Evolutionary conservation across 495 filamentous ascomycete species (phyloP), one percentile per base, ranked within the genome.

Genomic region (Friedmanniomyces endolithicus): DNA sequence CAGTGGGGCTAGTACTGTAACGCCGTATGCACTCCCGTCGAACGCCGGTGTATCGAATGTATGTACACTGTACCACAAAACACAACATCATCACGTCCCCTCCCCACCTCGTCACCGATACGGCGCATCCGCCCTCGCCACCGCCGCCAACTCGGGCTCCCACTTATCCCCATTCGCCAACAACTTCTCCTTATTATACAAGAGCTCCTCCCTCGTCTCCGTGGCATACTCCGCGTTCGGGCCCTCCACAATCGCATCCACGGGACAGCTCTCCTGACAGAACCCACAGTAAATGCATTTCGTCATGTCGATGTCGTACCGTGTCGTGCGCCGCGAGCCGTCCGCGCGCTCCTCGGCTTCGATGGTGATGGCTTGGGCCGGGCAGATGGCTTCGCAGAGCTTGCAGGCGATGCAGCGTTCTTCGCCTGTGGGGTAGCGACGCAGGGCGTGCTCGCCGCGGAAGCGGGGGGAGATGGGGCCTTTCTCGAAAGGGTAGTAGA

Each of bases 231-330:
- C 92, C 51, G 90, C 90, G 67, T 98, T 98, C 57, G 94, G 88
- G 17, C 85, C 43, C 71, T 95, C 90, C 41, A 98, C 92, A 69
- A 98, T 97, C 34, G 92, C 92, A 71, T 98, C 92, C 29, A 97
- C 92, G 27, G 92, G 92, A 72, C 92, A 98, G 60, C 87, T 94
- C 76, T 98, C 92, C 74, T 98, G 92, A 78, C 92, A 98, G 76
- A 94, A 94, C 14, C 92, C 92, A 68, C 92, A 98, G 78, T 97
- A 98, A 69, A 98, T 98, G 73, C 92, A 98, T 77, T 98, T 98
- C 67, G 92, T 97, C 92, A 98, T 98, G 76, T 98, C 92, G 69
- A 98, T 95, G 73, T 98, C 92, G 73, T 98, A 98, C 67, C 90
- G 81, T 49, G 90, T 95, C 46, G 92, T 98, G 64, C 92, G 80